Base-by-base conservation (phyloP, 78 protist genomes). In the Tieghemostelium lacteum region DNA sequence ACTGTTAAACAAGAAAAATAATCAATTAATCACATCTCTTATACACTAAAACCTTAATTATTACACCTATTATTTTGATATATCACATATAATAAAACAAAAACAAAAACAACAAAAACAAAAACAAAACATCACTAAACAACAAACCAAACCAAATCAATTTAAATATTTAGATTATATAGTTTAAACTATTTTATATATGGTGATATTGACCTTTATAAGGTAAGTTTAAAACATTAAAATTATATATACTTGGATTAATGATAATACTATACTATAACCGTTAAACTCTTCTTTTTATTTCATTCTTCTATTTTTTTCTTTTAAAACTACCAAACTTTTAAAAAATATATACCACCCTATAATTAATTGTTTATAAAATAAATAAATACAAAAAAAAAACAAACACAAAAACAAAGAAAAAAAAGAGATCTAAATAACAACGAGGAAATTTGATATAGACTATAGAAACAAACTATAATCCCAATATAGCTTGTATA, bases 181-280 rank as follows among this genome's bases (percentile, higher is more conserved):
- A n/a, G 6, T 14, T 19, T 49, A 34, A 26, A 42, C 52, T 14
- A 6, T 16, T 57, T 57, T 16, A 70, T 36, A 50, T 17, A 63
- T 63, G 72, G 86, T 76, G 19, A n/a, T 76, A 17, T 20, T 76
- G 1, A 75, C 86, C 19, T 75, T 75, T 62, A 31, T 75, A 26
- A 34, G 86, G 86, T 75, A 75, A 63, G 86, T 62, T 36, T 73
- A 33, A 6, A 1, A 37, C 36, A 24, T 1, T n/a, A 2, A 19
- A 1, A 17, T 42, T 19, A 22, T 28, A 8, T 1, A 57, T 60
- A 34, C 69, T 39, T 26, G 42, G 29, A 42, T 2, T 57, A 63
- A 2, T 42, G 5, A 2, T 7, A 19, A 16, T n/a, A 42, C 16
- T 12, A 26, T 45, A 42, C 24, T 20, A n/a, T n/a, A n/a, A n/a